Evolutionary conservation across 225 moss, liverwort and hornwort genomes (phyloP).

Genomic region (Sphagnum tenellum): DNA sequence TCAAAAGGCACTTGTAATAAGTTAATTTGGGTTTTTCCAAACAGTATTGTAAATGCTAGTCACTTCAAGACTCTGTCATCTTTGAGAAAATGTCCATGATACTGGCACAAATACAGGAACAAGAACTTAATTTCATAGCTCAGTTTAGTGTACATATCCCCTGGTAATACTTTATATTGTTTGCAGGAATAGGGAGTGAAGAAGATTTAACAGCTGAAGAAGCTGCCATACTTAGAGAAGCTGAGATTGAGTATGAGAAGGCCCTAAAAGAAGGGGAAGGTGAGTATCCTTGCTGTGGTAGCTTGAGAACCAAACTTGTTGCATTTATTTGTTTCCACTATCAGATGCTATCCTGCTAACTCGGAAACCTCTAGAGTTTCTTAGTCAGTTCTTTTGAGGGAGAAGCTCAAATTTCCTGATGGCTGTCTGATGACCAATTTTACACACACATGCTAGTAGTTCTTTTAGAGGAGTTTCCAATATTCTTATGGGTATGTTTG

Average conservation of each 20-base stretch:
- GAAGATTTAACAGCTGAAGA: conserved; percentile 33
- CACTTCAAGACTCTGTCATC: neutral
- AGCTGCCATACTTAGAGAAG: conserved; percentile 30
- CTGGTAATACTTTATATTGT: too few relatives aligned
- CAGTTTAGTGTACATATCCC: too few relatives aligned
- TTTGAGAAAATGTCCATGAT: conserved; percentile 3
- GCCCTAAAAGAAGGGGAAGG: conserved; percentile 11
- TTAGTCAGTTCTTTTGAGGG: neutral
- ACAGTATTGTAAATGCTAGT: neutral
- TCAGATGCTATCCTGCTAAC: neutral
- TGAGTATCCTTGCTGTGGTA: neutral
- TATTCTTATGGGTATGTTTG: neutral
- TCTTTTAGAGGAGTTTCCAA: too few relatives aligned
- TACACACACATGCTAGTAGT: neutral
- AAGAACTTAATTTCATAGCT: too few relatives aligned
- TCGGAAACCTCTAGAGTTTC: too few relatives aligned
- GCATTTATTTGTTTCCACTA: neutral
- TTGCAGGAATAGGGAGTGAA: conserved; percentile 18
- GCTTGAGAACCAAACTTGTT: neutral
- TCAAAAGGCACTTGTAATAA: too few relatives aligned
- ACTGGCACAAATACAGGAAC: too few relatives aligned
- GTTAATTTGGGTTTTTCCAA: neutral
- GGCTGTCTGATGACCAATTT: neutral
- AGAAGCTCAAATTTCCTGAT: neutral
- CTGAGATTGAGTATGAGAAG: conserved; percentile 34